These are phyloP conservation scores for Metschnikowia borealis DNA, from an alignment of 805 yeast species.

Conservation along the genomic window DNA sequence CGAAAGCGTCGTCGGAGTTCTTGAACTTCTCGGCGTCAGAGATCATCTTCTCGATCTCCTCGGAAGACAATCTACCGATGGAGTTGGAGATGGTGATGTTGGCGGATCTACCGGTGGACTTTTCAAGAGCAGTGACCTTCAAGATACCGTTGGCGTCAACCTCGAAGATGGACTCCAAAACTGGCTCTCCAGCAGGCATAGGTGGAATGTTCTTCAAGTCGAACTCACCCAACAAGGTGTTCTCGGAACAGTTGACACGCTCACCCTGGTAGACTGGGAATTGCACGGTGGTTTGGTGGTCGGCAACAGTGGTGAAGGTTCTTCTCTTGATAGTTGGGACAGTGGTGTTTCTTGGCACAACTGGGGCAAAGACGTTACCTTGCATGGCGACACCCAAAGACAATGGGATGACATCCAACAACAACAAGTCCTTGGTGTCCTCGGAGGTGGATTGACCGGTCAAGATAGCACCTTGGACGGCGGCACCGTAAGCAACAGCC, in stretches of 20 bases:
- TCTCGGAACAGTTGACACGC: conserved; percentile 49
- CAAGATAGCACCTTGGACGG: conserved; percentile 86
- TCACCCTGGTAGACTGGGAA: conserved; percentile 52
- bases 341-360: conserved; percentile 50
- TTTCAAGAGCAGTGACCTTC: conserved; percentile 48
- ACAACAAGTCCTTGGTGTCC: conserved; percentile 48
- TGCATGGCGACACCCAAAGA: conserved; percentile 50
- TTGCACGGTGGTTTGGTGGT: conserved; percentile 48
- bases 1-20: conserved; percentile 98
- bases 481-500: conserved; percentile 99
- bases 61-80: conserved; percentile 47
- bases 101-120: conserved; percentile 48
- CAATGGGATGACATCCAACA: conserved; percentile 49
- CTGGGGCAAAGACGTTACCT: conserved; percentile 49
- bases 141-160: conserved; percentile 51
- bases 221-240: conserved; percentile 49
- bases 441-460: conserved; percentile 48
- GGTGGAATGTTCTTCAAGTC: conserved; percentile 50
- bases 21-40: conserved; percentile 62
- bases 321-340: conserved; percentile 50
- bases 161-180: conserved; percentile 47
- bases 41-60: conserved; percentile 48
- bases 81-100: conserved; percentile 49
- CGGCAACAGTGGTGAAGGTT: conserved; percentile 50
- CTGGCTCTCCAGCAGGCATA: conserved; percentile 50